Evolutionary conservation across 108 stramenopile species (phyloP), one percentile per base, ranked within the genome.

Genomic region (Licmophora abbreviata): DNA sequence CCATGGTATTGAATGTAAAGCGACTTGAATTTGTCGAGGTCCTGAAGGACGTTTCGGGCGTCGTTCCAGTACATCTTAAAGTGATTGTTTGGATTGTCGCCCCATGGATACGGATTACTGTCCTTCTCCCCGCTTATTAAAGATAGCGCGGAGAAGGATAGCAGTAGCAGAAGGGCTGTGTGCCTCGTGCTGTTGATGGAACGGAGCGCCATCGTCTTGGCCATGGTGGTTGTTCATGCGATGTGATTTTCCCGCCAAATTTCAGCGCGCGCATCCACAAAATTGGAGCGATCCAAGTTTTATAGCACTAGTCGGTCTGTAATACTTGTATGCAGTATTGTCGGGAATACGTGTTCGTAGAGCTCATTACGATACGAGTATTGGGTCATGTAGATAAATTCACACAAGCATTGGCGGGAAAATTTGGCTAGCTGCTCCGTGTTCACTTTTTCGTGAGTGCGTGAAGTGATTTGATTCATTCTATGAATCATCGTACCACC

Each of bases 1-100:
- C 66, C 30, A 18, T 73, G 71, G 44, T 51, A 73, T 41, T 58
- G 35, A 29, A 77, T 59, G 37, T 69, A 65, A 6, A 77, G 51
- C 7, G 54, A 37, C 20, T 58, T 42, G 32, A 77, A 73, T 36
- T 73, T 29, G 31, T 49, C 44, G 25, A 77, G 51, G 51, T 77
- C 71, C 33, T 71, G 40, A 34, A 77, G 31, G 9, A 77, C 58
- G 31, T 77, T 73, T 48, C 10, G 3, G 1, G 71, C 31, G 24
- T 72, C 65, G 8, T 30, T 51, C 61, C 61, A 58, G 33, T 52
- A 72, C 71, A 72, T 72, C 28, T 56, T 56, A 14, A 40, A 27
- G 36, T 65, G 29, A 10, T 52, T 37, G 28, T 72, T 72, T 14
- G 71, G 71, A 34, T 72, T 72, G 14, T 35, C 2, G 24, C 37